Base-by-base conservation (phyloP, 257 asterid species). In the Primulina tabacum region DNA sequence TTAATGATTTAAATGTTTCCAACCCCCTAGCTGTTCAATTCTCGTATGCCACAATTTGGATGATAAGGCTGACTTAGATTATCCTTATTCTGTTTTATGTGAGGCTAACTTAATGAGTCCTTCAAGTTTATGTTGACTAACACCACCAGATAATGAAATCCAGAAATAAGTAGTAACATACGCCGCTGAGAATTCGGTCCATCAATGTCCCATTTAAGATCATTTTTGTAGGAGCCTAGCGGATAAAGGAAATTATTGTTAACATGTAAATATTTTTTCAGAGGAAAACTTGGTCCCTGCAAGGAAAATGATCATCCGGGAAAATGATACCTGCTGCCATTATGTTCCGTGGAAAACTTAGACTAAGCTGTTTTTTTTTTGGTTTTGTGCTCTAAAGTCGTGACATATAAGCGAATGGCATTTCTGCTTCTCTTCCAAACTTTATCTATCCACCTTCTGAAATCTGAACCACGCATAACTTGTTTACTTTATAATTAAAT, bases 101-200 rank as follows among this genome's bases (percentile, higher is more conserved):
- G 32, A 29, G 53, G 30, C 56, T 32, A 8, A 7, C 69, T 24
- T 76, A 43, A 62, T 38, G 32, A 20, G 68, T 30, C 50, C 62
- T 40, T 65, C 2, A 8, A 61, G 52, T 14, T 38, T 56, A 9
- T 72, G 20, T 63, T 40, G 33, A 71, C 65, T 57, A 47, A 60
- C 24, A 24, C 53, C 56, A 32, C 60, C 26, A 68, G 68, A 29
- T 2, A 57, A 59, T 57, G 68, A 14, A 64, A 65, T 53, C 7
- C 38, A 16, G 20, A 7, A 65, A 40, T 18, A 7, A 1, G 14
- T 1, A 24, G 29, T 9, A 40, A 32, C 59, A 40, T 37, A 11
- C 4, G 7, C 52, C 21, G 24, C 21, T 12, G 58, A 24, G 18
- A 47, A 63, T 10, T 50, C 2, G 58, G 12, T 21, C 35, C 7